Percentiles rank a stretch among this genome's conserved stretches.
These are phyloP conservation scores for Yamadazyma atmosphaerica DNA, from an alignment of 1,139 yeast genomes.

Conservation along the genomic window DNA sequence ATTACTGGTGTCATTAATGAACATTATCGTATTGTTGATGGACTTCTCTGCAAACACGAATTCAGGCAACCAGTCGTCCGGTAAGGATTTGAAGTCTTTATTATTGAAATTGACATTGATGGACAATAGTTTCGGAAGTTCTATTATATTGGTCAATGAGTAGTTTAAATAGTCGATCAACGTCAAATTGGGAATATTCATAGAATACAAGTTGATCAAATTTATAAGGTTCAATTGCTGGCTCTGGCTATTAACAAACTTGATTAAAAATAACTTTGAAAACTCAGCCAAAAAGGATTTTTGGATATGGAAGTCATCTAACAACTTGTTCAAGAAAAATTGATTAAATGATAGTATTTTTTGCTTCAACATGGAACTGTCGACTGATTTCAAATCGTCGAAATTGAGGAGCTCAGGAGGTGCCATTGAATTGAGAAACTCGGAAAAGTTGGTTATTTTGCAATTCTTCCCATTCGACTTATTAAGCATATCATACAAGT, in stretches of 20 bases:
- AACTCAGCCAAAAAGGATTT: conserved; percentile 18
- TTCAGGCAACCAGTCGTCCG: conserved; percentile 47
- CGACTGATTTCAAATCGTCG: conserved; percentile 42
- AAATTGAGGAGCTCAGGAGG: conserved; percentile 49
- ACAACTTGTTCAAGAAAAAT: conserved; percentile 54
- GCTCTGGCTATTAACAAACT: conserved; percentile 34
- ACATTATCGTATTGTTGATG: conserved; percentile 23
- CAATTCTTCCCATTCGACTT: conserved; percentile 73
- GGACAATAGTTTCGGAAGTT: conserved; percentile 67
- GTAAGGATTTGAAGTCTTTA: conserved; percentile 43
- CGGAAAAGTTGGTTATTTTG: conserved; percentile 72
- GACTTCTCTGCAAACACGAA: conserved; percentile 8
- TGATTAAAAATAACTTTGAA: conserved; percentile 24
- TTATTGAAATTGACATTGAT: conserved; percentile 57
- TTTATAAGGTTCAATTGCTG: conserved; percentile 19
- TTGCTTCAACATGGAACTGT: conserved; percentile 35
- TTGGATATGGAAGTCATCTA: conserved; percentile 46
- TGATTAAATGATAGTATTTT: conserved; percentile 58
- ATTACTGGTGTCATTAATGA: conserved; percentile 7
- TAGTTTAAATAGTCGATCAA: conserved; percentile 57
- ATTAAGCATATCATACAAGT: conserved; percentile 85
- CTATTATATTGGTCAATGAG: conserved; percentile 35
- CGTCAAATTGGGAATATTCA: conserved; percentile 5
- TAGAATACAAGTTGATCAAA: conserved; percentile 15
- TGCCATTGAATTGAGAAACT: conserved; percentile 48